Conservation (phyloP, 2,329 filamentous ascomycete species). For the Trichothecium sympodiale region DNA sequence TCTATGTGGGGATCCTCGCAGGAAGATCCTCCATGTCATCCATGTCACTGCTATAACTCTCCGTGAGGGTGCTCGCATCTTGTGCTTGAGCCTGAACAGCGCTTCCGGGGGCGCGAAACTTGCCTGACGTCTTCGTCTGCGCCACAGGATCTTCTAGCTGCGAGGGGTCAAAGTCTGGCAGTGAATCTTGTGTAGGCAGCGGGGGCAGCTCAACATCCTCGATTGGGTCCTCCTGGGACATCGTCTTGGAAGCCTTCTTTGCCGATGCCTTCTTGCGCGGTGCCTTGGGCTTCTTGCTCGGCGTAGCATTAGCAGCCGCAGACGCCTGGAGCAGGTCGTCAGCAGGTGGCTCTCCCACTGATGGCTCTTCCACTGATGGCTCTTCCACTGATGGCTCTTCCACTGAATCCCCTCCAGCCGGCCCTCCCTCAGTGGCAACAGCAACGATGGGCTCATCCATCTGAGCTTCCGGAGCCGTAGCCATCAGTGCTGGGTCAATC, state of each 20-base stretch:
- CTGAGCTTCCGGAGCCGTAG: constrained; percentile 3
- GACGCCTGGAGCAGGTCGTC: neutral
- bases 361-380: no score
- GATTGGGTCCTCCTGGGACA: constrained; percentile 17
- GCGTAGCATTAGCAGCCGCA: neutral
- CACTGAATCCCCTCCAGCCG: neutral
- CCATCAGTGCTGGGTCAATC: constrained; percentile 19
- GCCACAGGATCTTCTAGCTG: constrained; percentile 6
- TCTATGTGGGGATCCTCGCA: constrained; percentile 11
- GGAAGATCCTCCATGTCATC: constrained; percentile 34
- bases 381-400: neutral
- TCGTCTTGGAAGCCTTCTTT: constrained; percentile 15
- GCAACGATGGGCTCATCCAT: constrained; percentile 5
- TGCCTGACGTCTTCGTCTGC: constrained; percentile 13
- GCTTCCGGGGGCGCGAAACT: constrained; percentile 1
- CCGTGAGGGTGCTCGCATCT: constrained; percentile 6
- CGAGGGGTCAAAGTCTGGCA: neutral
- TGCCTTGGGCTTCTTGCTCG: constrained; percentile 4
- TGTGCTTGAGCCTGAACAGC: constrained; percentile 2
- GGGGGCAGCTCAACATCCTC: constrained; percentile 13
- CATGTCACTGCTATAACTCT: constrained; percentile 18
- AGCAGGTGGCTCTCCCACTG: neutral
- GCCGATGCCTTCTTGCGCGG: constrained; percentile 2
- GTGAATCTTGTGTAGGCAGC: constrained; percentile 3
- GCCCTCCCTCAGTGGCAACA: neutral